phyloP scores from a whole-genome alignment of 2,329 filamentous ascomycete genomes.

The Exophiala spinifera region DNA sequence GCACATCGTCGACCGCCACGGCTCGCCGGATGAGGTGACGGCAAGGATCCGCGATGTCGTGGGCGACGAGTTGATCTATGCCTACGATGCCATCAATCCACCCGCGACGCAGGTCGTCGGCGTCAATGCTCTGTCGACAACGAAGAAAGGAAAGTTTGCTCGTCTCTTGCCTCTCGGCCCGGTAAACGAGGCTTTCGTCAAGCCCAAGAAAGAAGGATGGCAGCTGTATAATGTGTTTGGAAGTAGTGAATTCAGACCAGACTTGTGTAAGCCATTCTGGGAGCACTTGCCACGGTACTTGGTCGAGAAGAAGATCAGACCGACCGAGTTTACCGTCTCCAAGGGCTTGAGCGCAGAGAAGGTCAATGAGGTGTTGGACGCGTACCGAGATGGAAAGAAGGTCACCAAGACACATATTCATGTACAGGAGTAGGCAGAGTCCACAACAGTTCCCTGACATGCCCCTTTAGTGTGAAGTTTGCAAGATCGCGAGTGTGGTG shows the following conservation, averaged over 20 bases:
- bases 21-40: slow-evolving; percentile 31
- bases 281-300: slow-evolving; percentile 18
- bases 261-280: slow-evolving; percentile 17
- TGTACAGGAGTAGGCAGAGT: background rate
- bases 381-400: slow-evolving; percentile 37
- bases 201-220: slow-evolving; percentile 35
- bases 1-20: slow-evolving; percentile 42
- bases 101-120: slow-evolving; percentile 31
- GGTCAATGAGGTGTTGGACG: slow-evolving; percentile 40
- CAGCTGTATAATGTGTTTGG: slow-evolving; percentile 33
- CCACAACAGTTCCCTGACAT: too few species aligned
- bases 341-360: slow-evolving; percentile 35
- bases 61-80: slow-evolving; percentile 41
- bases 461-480: too few species aligned
- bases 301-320: slow-evolving; percentile 28
- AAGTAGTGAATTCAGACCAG: slow-evolving; percentile 32
- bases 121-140: slow-evolving; percentile 37
- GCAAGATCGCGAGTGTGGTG: too few species aligned
- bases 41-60: slow-evolving; percentile 37
- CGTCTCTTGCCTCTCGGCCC: slow-evolving; percentile 20
- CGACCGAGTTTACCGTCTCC: slow-evolving; percentile 33
- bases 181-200: slow-evolving; percentile 31
- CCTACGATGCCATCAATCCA: slow-evolving; percentile 37
- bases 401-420: slow-evolving; percentile 33
- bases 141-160: slow-evolving; percentile 37